Percentiles rank a stretch among this genome's conserved stretches.
These are phyloP conservation scores for Calocera viscosa DNA, from an alignment of 768 basidiomycete genomes.

Conservation along the genomic window DNA sequence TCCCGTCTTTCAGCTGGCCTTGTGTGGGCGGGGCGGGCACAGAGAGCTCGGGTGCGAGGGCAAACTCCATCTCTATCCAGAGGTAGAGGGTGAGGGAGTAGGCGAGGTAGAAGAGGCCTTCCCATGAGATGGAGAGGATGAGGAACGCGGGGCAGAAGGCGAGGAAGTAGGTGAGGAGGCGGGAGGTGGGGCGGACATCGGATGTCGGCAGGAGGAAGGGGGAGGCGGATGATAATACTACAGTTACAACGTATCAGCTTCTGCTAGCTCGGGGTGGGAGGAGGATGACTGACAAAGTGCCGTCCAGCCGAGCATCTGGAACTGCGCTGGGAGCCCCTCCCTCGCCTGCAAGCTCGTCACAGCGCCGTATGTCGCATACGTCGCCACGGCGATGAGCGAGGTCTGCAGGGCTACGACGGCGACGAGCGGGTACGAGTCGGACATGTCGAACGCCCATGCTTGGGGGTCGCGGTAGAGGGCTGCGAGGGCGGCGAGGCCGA, in stretches of 20 bases:
- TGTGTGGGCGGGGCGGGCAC: neutral
- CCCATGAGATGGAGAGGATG: slow-evolving; percentile 67
- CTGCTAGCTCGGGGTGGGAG: neutral
- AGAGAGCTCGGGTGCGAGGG: slow-evolving; percentile 15
- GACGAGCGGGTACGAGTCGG: neutral
- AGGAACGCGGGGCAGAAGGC: slow-evolving; percentile 65
- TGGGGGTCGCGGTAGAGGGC: neutral
- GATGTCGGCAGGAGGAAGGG: slow-evolving; percentile 35
- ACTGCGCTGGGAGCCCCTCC: slow-evolving; percentile 46
- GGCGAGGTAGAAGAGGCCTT: slow-evolving; percentile 65
- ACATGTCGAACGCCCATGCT: neutral
- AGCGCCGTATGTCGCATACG: slow-evolving; percentile 38
- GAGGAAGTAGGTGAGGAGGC: slow-evolving; percentile 51
- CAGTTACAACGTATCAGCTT: slow-evolving; percentile 2
- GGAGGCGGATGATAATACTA: slow-evolving; percentile 40
- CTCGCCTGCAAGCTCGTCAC: slow-evolving; percentile 51
- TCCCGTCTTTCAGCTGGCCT: neutral
- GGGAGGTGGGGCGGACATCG: slow-evolving; percentile 35
- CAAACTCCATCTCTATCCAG: slow-evolving; percentile 56
- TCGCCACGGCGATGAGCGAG: neutral
- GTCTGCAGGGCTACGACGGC: neutral
- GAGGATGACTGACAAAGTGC: slow-evolving; percentile 39
- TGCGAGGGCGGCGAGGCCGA: neutral
- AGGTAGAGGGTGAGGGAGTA: slow-evolving; percentile 48
- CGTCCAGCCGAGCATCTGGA: slow-evolving; percentile 54